Conservation (phyloP, 805 yeast genomes). For the Cyberlindnera maritima region DNA sequence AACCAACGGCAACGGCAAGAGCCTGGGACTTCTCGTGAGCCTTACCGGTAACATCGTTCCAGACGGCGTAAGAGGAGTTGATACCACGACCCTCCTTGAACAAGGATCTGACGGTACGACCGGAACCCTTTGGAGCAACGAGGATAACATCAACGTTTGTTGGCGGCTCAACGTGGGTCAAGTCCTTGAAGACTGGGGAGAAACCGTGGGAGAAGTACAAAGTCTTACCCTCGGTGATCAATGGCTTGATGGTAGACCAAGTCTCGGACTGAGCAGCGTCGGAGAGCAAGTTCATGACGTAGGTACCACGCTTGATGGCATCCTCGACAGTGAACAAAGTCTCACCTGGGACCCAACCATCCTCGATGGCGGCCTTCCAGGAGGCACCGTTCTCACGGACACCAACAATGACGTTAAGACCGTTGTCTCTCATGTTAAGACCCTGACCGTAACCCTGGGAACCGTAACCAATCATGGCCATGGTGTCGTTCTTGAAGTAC, state of each 20-base stretch:
- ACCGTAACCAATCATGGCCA: slow-evolving; percentile 98
- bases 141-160: slow-evolving; percentile 91
- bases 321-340: slow-evolving; percentile 93
- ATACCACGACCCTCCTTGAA: slow-evolving; percentile 99
- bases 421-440: slow-evolving; percentile 98
- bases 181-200: slow-evolving; percentile 98
- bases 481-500: slow-evolving; percentile 96
- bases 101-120: slow-evolving; percentile 98
- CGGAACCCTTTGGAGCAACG: slow-evolving; percentile 99
- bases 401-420: slow-evolving; percentile 96
- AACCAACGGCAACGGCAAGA: slow-evolving; percentile 97
- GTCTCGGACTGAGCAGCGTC: slow-evolving; percentile 99
- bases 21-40: slow-evolving; percentile 99
- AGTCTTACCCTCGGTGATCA: slow-evolving; percentile 95
- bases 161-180: slow-evolving; percentile 96
- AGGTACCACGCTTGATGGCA: slow-evolving; percentile 90
- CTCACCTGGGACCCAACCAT: slow-evolving; percentile 99
- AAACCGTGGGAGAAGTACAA: slow-evolving; percentile 99
- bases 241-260: slow-evolving; percentile 84
- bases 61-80: slow-evolving; percentile 98
- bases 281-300: slow-evolving; percentile 95
- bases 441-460: slow-evolving; percentile 99
- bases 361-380: slow-evolving; percentile 99
- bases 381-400: slow-evolving; percentile 98
- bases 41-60: slow-evolving; percentile 98